Conservation (phyloP, 1,139 yeast genomes). For the Diutina pseudorugosa region DNA sequence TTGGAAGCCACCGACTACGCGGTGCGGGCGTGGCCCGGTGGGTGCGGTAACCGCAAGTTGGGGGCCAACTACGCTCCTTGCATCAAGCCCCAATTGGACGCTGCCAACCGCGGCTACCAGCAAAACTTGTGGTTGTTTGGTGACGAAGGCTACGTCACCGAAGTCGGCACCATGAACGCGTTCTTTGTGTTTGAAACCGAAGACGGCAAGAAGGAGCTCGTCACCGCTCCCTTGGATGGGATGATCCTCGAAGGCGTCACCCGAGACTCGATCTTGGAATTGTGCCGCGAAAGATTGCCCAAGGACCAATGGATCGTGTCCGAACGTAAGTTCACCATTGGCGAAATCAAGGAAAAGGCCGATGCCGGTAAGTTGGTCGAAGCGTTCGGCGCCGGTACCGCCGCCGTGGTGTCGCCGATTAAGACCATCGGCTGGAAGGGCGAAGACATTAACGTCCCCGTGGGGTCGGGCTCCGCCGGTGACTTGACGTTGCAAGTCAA, state of each 20-base stretch:
- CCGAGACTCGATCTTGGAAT: conserved; percentile 71
- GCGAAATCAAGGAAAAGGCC: conserved; percentile 70
- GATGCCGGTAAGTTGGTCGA: conserved; percentile 74
- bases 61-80: conserved; percentile 98
- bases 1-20: conserved; percentile 92
- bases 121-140: conserved; percentile 97
- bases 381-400: conserved; percentile 96
- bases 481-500: conserved; percentile 64
- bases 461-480: conserved; percentile 74
- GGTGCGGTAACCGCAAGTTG: conserved; percentile 87
- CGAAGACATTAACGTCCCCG: conserved; percentile 60
- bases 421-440: conserved; percentile 75
- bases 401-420: conserved; percentile 93
- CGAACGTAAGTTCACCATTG: conserved; percentile 75
- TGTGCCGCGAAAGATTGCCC: conserved; percentile 65
- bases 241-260: conserved; percentile 95
- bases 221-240: conserved; percentile 94
- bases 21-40: conserved; percentile 99
- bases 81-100: conserved; percentile 76
- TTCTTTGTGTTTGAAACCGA: conserved; percentile 69
- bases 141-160: conserved; percentile 79
- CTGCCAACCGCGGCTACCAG: conserved; percentile 81
- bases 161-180: conserved; percentile 96
- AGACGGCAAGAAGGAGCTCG: conserved; percentile 79
- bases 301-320: conserved; percentile 64